A percentile compares a stretch with the other conserved stretches of the same genome.
Conservation (phyloP, 2,329 filamentous ascomycete genomes). For the Grosmannia clavigera region DNA sequence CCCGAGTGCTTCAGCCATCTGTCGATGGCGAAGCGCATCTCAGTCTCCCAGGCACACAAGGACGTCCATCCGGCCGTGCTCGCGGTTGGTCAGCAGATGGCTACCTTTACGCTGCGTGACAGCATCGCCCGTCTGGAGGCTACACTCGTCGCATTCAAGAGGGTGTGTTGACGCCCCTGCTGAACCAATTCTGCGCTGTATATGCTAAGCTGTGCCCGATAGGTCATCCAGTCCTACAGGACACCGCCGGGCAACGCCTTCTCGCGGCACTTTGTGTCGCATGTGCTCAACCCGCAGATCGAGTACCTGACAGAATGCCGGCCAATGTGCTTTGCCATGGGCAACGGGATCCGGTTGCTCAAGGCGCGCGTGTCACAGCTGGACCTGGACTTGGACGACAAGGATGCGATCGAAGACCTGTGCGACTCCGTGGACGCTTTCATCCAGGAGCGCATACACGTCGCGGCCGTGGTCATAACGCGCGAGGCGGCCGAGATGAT, state of each 20-base stretch:
- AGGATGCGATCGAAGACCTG: conserved; percentile 67
- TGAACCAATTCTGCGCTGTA: background rate
- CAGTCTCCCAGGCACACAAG: conserved; percentile 50
- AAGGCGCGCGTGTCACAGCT: conserved; percentile 88
- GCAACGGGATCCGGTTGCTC: conserved; percentile 88
- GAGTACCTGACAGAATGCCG: conserved; percentile 87
- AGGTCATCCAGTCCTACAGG: conserved; percentile 88
- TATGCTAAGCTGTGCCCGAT: background rate
- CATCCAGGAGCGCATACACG: conserved; percentile 77
- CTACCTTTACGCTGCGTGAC: conserved; percentile 75
- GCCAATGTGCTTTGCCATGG: conserved; percentile 94
- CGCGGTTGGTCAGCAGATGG: conserved; percentile 80
- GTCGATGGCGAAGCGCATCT: conserved; percentile 50
- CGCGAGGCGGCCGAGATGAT: conserved; percentile 65
- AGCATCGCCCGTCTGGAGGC: conserved; percentile 80
- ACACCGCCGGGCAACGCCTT: conserved; percentile 78
- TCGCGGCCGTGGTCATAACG: conserved; percentile 78
- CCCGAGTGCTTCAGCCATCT: conserved; percentile 73
- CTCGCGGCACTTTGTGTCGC: conserved; percentile 79
- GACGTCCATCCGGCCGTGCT: conserved; percentile 79
- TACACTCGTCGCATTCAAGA: conserved; percentile 80
- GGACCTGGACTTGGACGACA: conserved; percentile 73
- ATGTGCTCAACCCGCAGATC: conserved; percentile 88
- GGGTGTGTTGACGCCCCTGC: conserved; percentile 34
- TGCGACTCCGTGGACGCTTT: conserved; percentile 77